Evolutionary conservation across 495 filamentous ascomycete species (phyloP).

Genomic region (Hypoxylon lenormandii): DNA sequence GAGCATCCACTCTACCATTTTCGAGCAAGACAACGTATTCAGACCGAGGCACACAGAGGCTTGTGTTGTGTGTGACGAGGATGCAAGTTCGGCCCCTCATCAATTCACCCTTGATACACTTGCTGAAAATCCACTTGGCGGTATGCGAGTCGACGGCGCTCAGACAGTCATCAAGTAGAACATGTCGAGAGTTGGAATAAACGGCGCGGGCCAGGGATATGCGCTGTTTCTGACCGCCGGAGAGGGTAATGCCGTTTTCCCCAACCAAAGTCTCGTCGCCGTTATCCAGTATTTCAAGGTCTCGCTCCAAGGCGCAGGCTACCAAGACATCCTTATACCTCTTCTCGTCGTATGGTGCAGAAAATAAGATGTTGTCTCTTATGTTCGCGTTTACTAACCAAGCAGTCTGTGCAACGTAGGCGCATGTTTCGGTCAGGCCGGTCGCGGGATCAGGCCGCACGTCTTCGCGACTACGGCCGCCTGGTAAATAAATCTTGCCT

Average conservation of each 20-base stretch:
- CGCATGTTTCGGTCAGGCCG: conserved; percentile 87
- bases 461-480: conserved; percentile 83
- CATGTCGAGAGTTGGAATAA: conserved; percentile 89
- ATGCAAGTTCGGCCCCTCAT: conserved; percentile 93
- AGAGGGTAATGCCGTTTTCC: conserved; percentile 96
- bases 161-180: conserved; percentile 94
- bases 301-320: conserved; percentile 92
- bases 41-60: conserved; percentile 81
- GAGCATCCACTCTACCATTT: conserved; percentile 81
- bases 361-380: conserved; percentile 95
- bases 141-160: conserved; percentile 99
- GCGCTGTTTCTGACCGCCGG: conserved; percentile 96
- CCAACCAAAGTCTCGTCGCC: conserved; percentile 95
- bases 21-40: conserved; percentile 85
- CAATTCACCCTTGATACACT: conserved; percentile 88
- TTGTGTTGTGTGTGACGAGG: conserved; percentile 94
- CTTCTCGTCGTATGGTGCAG: conserved; percentile 80
- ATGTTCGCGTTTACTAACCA: conserved; percentile 98
- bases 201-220: conserved; percentile 94
- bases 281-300: conserved; percentile 89
- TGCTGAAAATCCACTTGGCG: conserved; percentile 96
- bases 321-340: conserved; percentile 89
- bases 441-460: conserved; percentile 84
- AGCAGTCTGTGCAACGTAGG: conserved; percentile 97
- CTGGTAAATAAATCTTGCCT: conserved; percentile 85